Evolutionary conservation across 208 protist genomes (phyloP).

Genomic region (Crithidia bombi): DNA sequence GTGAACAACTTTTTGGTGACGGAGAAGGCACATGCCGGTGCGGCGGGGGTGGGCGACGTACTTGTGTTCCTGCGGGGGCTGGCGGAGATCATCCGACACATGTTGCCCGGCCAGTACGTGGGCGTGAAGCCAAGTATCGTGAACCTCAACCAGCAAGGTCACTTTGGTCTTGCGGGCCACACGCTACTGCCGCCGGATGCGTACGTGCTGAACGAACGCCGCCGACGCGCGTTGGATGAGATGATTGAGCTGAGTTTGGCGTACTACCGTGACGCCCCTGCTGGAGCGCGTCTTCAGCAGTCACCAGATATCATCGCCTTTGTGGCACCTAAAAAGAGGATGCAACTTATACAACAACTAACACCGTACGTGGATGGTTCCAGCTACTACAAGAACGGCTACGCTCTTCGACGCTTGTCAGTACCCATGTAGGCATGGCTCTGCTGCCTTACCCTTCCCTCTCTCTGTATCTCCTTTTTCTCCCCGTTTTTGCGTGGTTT

Average conservation of each 20-base stretch:
- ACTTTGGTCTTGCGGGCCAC: background rate
- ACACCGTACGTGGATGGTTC: background rate
- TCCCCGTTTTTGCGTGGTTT: background rate
- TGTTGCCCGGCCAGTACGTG: background rate
- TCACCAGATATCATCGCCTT: background rate
- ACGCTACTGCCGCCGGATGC: conserved; percentile 9
- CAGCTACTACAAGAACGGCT: conserved; percentile 1
- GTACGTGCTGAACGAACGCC: background rate
- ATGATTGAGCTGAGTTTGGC: conserved; percentile 12
- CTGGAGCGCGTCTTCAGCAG: background rate
- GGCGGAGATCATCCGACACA: background rate
- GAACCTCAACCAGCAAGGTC: background rate
- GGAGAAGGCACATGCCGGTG: background rate
- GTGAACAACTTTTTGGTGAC: conserved; percentile 7
- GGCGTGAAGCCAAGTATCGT: background rate
- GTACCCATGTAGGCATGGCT: background rate
- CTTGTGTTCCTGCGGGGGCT: conserved; percentile 4
- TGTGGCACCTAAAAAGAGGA: background rate
- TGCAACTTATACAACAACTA: background rate
- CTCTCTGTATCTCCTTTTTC: background rate
- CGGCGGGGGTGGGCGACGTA: background rate
- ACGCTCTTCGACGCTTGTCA: background rate
- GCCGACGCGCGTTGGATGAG: background rate
- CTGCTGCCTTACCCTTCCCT: background rate
- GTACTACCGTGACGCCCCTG: background rate